phyloP scores from a whole-genome alignment of 2,329 filamentous ascomycete genomes.

The Xylariaceae sp. region DNA sequence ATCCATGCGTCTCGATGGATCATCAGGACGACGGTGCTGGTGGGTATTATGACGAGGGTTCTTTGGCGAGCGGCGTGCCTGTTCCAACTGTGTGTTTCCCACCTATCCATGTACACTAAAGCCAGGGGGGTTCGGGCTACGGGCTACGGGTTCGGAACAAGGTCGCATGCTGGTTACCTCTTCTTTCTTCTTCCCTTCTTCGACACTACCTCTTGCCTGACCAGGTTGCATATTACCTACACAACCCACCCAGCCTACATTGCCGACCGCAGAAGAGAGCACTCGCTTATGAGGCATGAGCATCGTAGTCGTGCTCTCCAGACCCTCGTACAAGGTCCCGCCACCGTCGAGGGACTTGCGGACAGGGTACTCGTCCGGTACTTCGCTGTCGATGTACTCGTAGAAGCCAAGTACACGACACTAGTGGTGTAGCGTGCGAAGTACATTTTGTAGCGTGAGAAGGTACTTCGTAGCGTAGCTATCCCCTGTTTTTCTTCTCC shows the following conservation, averaged over 20 bases:
- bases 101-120: slow-evolving; percentile 11
- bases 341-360: background rate
- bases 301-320: background rate
- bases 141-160: slow-evolving; percentile 13
- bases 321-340: background rate
- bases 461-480: slow-evolving; percentile 4
- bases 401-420: background rate
- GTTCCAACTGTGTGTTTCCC: slow-evolving; percentile 25
- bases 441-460: background rate
- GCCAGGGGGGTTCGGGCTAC: slow-evolving; percentile 3
- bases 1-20: slow-evolving; percentile 18
- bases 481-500: slow-evolving; percentile 18
- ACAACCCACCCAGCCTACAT: background rate
- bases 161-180: slow-evolving; percentile 19
- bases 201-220: background rate
- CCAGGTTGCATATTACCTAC: background rate
- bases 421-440: background rate
- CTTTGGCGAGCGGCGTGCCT: slow-evolving; percentile 13
- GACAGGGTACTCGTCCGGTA: too few relatives aligned
- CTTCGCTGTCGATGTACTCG: too few relatives aligned
- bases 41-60: slow-evolving; percentile 19
- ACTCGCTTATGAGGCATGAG: background rate
- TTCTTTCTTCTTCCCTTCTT: background rate
- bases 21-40: slow-evolving; percentile 14
- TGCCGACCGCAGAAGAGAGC: background rate